Evolutionary conservation across 805 yeast species (phyloP).

Genomic region (Kazachstania africana): DNA sequence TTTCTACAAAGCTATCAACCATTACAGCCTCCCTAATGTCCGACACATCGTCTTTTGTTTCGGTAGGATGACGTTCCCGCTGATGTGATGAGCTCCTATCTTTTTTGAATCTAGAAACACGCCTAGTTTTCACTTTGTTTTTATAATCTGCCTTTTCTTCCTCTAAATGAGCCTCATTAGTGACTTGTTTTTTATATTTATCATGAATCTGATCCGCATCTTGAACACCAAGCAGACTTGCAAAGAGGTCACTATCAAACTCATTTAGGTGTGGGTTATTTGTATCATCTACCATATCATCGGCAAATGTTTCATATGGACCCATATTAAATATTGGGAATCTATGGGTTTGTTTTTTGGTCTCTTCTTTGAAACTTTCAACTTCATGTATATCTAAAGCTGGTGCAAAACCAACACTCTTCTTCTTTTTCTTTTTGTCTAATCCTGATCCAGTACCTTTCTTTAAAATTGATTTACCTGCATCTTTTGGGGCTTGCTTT

Average conservation of each 20-base stretch:
- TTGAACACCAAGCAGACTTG: conserved; percentile 22
- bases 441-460: background rate
- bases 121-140: conserved; percentile 6
- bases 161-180: conserved; percentile 2
- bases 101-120: conserved; percentile 23
- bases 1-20: no score
- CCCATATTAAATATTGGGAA: conserved; percentile 2
- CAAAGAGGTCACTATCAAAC: conserved; percentile 25
- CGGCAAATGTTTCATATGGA: conserved; percentile 3
- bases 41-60: no score
- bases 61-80: no score
- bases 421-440: conserved; percentile 9
- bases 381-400: conserved; percentile 24
- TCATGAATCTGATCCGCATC: conserved; percentile 22
- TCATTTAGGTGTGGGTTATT: conserved; percentile 11
- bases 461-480: conserved; percentile 10
- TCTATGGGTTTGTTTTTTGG: conserved; percentile 19
- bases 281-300: conserved; percentile 6
- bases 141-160: conserved; percentile 3
- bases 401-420: conserved; percentile 24
- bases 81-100: conserved; percentile 9
- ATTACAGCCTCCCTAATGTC: no score
- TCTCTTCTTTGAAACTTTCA: conserved; percentile 23
- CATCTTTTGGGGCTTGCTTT: background rate
- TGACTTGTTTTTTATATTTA: conserved; percentile 11